phyloP scores from a whole-genome alignment of 2,329 filamentous ascomycete genomes.

The Ophiostoma ulmi region DNA sequence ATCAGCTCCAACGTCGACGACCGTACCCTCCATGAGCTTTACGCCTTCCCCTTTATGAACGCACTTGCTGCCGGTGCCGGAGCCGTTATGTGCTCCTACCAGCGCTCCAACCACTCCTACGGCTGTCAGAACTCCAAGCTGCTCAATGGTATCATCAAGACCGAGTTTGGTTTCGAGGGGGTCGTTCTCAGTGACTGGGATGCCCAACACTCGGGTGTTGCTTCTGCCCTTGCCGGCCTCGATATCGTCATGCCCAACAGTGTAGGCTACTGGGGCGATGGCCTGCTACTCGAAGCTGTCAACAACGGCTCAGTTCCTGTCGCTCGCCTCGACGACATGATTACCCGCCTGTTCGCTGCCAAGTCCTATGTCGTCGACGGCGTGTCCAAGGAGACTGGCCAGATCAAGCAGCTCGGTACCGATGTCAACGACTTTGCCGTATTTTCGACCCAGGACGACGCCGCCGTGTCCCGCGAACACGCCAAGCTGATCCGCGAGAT shows the following conservation, averaged over 20 bases:
- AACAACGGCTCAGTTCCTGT: constrained; percentile 68
- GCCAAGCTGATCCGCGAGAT: constrained; percentile 47
- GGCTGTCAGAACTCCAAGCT: constrained; percentile 68
- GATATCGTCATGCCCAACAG: constrained; percentile 65
- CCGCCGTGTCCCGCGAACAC: constrained; percentile 33
- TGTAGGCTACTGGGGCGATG: constrained; percentile 51
- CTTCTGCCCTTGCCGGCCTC: constrained; percentile 51
- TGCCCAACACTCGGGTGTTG: constrained; percentile 56
- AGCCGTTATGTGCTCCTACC: constrained; percentile 64
- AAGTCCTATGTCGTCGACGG: constrained; percentile 35
- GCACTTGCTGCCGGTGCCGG: constrained; percentile 52
- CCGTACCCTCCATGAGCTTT: constrained; percentile 59
- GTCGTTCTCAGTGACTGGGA: constrained; percentile 67
- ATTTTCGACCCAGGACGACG: neutral
- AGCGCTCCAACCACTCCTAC: constrained; percentile 67
- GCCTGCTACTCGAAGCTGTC: constrained; percentile 68
- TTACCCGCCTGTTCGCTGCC: constrained; percentile 47
- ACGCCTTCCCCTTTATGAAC: constrained; percentile 62
- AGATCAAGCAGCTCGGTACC: constrained; percentile 36
- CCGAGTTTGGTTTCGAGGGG: constrained; percentile 59
- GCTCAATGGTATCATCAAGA: constrained; percentile 63
- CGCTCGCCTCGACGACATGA: constrained; percentile 72
- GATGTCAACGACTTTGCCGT: constrained; percentile 30
- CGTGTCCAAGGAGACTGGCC: constrained; percentile 33
- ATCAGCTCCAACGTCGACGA: constrained; percentile 61